Evolutionary conservation across 768 basidiomycete species (phyloP).

Genomic region (Kwoniella sp.): DNA sequence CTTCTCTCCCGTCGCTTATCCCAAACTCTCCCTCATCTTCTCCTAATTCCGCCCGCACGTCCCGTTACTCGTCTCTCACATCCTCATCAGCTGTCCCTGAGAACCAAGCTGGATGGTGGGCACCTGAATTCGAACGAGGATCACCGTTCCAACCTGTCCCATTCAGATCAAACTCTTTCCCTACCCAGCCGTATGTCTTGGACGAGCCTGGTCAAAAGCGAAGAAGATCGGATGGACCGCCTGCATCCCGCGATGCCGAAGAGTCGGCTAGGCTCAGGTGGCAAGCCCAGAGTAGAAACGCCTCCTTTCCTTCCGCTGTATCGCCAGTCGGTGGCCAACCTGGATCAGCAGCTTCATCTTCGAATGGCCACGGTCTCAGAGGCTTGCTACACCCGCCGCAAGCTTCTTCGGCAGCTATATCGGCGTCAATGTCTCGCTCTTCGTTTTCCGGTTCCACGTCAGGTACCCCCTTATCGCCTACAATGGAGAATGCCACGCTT

Average conservation of each 20-base stretch:
- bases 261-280: conserved; percentile 42
- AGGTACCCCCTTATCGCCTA: conserved; percentile 17
- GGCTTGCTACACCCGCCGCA: conserved; percentile 27
- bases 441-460: conserved; percentile 14
- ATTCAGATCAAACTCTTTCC: conserved; percentile 27
- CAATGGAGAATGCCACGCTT: conserved; percentile 7
- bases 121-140: conserved; percentile 33
- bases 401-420: conserved; percentile 28
- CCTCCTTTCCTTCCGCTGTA: conserved; percentile 33
- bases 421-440: conserved; percentile 16
- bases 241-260: conserved; percentile 32
- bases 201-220: conserved; percentile 41
- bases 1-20: conserved; percentile 37
- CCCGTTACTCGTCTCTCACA: conserved; percentile 42
- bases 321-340: conserved; percentile 12
- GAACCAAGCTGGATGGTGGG: conserved; percentile 44
- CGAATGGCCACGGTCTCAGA: conserved; percentile 11
- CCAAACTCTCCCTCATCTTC: conserved; percentile 42
- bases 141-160: conserved; percentile 12
- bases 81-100: conserved; percentile 27
- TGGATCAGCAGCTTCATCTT: conserved; percentile 1
- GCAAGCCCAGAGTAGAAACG: conserved; percentile 46
- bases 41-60: conserved; percentile 38
- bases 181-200: conserved; percentile 6
- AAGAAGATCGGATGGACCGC: conserved; percentile 41